phyloP scores from a whole-genome alignment of 768 basidiomycete species.

The Multifurca ochricompacta region DNA sequence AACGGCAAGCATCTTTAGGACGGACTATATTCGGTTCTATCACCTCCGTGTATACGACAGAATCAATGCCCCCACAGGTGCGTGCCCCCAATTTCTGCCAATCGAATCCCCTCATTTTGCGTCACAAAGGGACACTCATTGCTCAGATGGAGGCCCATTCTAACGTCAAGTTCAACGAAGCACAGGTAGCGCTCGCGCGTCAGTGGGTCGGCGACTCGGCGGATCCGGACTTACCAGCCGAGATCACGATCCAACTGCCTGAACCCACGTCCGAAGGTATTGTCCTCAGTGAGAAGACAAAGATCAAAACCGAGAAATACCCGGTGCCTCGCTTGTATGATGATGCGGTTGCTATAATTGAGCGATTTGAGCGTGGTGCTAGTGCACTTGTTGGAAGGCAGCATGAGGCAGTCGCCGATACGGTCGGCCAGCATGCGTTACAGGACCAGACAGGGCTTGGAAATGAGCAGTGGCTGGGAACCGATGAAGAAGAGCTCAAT shows the following conservation, averaged over 20 bases:
- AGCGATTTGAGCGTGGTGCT: constrained; percentile 64
- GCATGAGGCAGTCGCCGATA: constrained; percentile 63
- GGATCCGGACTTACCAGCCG: constrained; percentile 33
- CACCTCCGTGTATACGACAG: constrained; percentile 89
- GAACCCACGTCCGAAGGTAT: constrained; percentile 43
- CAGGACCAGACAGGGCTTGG: constrained; percentile 48
- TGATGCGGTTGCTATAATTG: constrained; percentile 62
- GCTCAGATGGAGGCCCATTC: constrained; percentile 62
- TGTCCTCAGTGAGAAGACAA: constrained; percentile 44
- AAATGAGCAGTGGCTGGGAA: constrained; percentile 84
- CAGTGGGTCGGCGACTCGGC: constrained; percentile 55
- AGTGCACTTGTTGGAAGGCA: constrained; percentile 34
- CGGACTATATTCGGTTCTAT: constrained; percentile 85
- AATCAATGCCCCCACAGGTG: constrained; percentile 69
- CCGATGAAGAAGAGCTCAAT: constrained; percentile 71
- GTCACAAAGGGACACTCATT: constrained; percentile 40
- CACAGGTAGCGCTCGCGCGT: constrained; percentile 76
- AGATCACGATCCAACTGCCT: constrained; percentile 52
- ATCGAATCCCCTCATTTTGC: neutral
- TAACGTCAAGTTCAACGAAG: constrained; percentile 75
- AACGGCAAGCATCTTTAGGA: constrained; percentile 31
- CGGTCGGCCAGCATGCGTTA: constrained; percentile 75
- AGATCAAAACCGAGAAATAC: constrained; percentile 52
- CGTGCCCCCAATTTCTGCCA: constrained; percentile 18
- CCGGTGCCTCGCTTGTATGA: constrained; percentile 57